These are phyloP conservation scores for Rhododendron vialii DNA, from an alignment of 148 eudicot species.

Conservation along the genomic window DNA sequence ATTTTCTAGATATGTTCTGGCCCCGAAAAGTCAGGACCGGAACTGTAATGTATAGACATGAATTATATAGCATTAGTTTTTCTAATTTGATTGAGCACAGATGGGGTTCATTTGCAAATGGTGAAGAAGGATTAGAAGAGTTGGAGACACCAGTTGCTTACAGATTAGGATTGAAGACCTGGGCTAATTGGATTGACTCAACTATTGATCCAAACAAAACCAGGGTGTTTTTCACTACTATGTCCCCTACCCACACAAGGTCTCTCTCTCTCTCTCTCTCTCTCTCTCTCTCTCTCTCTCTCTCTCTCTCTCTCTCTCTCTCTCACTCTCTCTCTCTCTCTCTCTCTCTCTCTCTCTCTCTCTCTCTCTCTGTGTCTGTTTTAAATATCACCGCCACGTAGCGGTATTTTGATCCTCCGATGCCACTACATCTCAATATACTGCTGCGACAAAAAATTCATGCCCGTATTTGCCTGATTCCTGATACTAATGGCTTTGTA, in stretches of 20 bases:
- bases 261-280: constrained; percentile 10
- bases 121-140: constrained; percentile 78
- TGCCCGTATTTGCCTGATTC: too few relatives aligned
- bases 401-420: too few relatives aligned
- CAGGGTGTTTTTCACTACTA: constrained; percentile 81
- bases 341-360: not conserved
- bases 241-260: constrained; percentile 97
- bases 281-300: constrained; percentile 10
- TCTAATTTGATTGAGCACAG: constrained; percentile 26
- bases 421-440: too few relatives aligned
- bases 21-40: not conserved
- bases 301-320: constrained; percentile 11
- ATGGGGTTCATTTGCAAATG: constrained; percentile 95
- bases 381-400: not conserved
- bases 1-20: not conserved
- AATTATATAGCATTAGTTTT: not conserved
- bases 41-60: not conserved
- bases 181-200: constrained; percentile 99
- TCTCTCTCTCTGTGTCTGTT: constrained; percentile 10
- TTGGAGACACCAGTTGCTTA: constrained; percentile 65
- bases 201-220: constrained; percentile 60
- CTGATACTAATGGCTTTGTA: too few relatives aligned
- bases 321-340: constrained; percentile 13
- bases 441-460: too few relatives aligned
- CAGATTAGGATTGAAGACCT: constrained; percentile 71